phyloP scores from a whole-genome alignment of 139 green algal species.

The Chlamydomonas sp. region DNA sequence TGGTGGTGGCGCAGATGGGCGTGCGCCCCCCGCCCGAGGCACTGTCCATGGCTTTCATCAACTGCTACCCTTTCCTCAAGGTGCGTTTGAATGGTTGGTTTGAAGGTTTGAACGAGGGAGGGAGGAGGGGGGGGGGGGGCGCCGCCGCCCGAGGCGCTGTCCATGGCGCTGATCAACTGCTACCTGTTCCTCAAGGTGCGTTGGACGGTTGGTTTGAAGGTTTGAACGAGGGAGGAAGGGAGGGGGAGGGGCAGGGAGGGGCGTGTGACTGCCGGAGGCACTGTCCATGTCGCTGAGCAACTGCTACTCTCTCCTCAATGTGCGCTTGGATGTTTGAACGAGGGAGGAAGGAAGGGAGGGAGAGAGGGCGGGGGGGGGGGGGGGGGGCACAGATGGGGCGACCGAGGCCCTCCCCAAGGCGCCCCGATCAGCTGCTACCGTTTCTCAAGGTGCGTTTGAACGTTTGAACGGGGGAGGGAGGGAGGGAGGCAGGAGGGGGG shows the following conservation, averaged over 20 bases:
- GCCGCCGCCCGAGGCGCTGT: constrained; percentile 4
- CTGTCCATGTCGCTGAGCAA: background rate
- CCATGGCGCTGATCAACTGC: background rate
- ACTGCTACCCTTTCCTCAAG: no score
- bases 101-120: background rate
- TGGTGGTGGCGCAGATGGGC: background rate
- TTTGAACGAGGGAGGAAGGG: background rate
- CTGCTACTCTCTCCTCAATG: constrained; percentile 6
- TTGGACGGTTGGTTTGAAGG: background rate
- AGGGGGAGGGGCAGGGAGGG: no score
- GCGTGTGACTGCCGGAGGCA: background rate
- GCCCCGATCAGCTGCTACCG: no score
- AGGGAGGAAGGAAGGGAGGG: no score
- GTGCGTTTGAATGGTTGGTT: background rate
- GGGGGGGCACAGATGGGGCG: no score
- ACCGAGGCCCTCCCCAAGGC: no score
- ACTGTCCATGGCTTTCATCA: no score
- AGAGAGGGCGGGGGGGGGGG: no score
- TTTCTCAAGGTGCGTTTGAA: no score
- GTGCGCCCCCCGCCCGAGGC: background rate
- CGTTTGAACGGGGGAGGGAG: no score
- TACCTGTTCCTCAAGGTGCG: constrained; percentile 6
- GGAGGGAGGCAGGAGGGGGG: no score
- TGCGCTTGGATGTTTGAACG: background rate
- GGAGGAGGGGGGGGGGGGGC: background rate